Evolutionary conservation across 805 yeast species (phyloP).

Genomic region (Cyberlindnera nakhonratchasimensis): DNA sequence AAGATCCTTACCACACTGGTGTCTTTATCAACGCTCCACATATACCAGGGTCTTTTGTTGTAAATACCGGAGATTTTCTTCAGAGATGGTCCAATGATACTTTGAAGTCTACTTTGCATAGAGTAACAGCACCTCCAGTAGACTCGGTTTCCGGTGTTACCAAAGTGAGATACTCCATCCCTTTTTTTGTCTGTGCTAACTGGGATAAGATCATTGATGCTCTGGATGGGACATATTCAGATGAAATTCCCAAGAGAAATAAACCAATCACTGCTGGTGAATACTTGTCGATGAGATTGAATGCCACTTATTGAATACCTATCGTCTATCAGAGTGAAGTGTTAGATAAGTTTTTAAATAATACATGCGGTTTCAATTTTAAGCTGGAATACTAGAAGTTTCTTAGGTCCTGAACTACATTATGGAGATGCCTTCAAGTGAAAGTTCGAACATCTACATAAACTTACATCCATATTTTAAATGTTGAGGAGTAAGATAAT

Average conservation of each 20-base stretch:
- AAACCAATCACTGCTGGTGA: conserved; percentile 27
- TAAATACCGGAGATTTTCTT: conserved; percentile 26
- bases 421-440: no score
- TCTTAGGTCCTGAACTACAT: no score
- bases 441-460: no score
- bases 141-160: conserved; percentile 19
- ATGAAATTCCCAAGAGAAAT: conserved; percentile 26
- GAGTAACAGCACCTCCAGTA: conserved; percentile 26
- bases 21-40: conserved; percentile 22
- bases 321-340: no score
- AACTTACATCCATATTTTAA: no score
- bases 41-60: conserved; percentile 21
- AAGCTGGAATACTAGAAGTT: no score
- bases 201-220: conserved; percentile 23
- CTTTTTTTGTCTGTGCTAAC: conserved; percentile 28
- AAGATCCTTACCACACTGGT: conserved; percentile 19
- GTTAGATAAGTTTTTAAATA: no score
- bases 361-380: no score
- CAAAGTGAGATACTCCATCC: conserved; percentile 28
- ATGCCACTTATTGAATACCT: conserved; percentile 21
- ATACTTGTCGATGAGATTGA: conserved; percentile 22
- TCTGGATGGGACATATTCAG: conserved; percentile 26
- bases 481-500: not conserved
- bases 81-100: conserved; percentile 29
- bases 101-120: conserved; percentile 26